Evolutionary conservation across 2,329 filamentous ascomycete species (phyloP), one percentile per base, ranked within the genome.

Genomic region (Lecanicillium sp.): DNA sequence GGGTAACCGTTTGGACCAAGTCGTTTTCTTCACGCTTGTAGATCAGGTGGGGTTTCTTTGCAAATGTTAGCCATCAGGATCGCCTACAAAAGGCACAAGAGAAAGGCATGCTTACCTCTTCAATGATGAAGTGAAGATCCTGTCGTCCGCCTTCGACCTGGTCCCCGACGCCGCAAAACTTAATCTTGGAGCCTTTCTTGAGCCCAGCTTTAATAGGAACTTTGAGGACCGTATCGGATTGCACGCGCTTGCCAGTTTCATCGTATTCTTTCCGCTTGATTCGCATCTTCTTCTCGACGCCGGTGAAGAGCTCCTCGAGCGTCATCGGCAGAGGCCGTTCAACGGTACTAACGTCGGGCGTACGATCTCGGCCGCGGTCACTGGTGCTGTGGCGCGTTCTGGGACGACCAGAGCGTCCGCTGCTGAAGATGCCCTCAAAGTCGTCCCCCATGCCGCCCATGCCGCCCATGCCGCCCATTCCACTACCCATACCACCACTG

Each of bases 121-220:
- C 86, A 19, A 98, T 80, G 50, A 98, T 85, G 60, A 98, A 95
- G 65, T 96, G 90, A 44, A 98, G 69, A 67, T 98, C 93, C 66
- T 98, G 93, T 51, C 90, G 87, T 12, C 91, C 91, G 35, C 93
- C 93, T 62, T 97, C 93, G 52, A 95, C 90, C 65, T 97, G 90
- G 67, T 98, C 93, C 10, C 93, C 93, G n/a, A 98, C 90, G 35
- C 91, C 90, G 62, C 87, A 87, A 64, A 95, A 98, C 70, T 96
- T 96, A 68, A 98, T 95, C 76, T 97, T 98, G 61, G 88, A 95
- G 24, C 93, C 93, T 58, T 94, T 90, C 71, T 97, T 96, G 67
- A 97, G 71, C 51, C 93, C 93, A 5, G 89, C 84, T 71, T 96
- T 97, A 70, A 98, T 95, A 39, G 90, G 89, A 44, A 97, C 91